These are phyloP conservation scores for Beauveria sp. DNA, from an alignment of 2,329 filamentous ascomycete species.

Conservation along the genomic window DNA sequence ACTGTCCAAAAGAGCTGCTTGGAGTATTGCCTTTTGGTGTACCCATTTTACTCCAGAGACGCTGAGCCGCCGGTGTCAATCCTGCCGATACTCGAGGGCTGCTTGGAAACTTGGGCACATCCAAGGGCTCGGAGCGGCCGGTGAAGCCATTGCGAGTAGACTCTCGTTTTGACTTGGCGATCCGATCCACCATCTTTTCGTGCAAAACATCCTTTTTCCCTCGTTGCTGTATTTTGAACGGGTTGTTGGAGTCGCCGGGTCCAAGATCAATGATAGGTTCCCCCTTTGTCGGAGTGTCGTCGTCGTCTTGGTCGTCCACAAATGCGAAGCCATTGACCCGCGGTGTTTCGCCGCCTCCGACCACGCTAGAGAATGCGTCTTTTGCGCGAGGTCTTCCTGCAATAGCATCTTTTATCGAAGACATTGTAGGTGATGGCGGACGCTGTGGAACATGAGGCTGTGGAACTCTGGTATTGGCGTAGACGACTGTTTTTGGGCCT, in stretches of 20 bases:
- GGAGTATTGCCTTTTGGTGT: conserved; percentile 32
- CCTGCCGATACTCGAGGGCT: conserved; percentile 49
- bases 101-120: conserved; percentile 63
- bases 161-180: conserved; percentile 62
- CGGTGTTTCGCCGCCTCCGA: conserved; percentile 67
- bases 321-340: conserved; percentile 91
- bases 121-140: conserved; percentile 50
- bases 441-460: conserved; percentile 33
- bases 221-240: conserved; percentile 71
- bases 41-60: conserved; percentile 56
- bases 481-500: conserved; percentile 68
- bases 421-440: conserved; percentile 75
- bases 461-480: conserved; percentile 76
- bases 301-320: conserved; percentile 71
- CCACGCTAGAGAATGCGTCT: conserved; percentile 51
- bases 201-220: conserved; percentile 74
- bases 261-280: conserved; percentile 48
- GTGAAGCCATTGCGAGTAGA: conserved; percentile 52
- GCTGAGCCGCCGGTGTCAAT: conserved; percentile 68
- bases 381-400: conserved; percentile 58
- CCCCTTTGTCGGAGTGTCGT: conserved; percentile 24
- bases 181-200: conserved; percentile 78
- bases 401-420: conserved; percentile 77
- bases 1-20: conserved; percentile 26
- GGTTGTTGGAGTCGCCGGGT: conserved; percentile 58